Base-by-base conservation (phyloP, 768 basidiomycete genomes). In the Kwoniella dendrophila region DNA sequence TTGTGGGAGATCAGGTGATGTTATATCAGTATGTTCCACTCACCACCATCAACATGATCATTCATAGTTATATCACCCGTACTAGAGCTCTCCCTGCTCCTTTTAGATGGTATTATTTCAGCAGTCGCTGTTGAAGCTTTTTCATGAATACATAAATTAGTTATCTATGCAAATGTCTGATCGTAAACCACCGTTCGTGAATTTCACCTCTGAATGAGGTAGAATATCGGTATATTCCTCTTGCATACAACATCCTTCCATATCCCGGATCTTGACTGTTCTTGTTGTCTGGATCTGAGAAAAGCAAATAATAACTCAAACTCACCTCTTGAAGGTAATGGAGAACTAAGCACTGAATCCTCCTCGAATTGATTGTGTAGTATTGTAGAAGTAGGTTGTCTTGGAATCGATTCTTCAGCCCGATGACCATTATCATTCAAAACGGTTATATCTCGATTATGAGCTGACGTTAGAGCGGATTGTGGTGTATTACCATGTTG, bases 71-170 rank as follows among this genome's bases (percentile, higher is more conserved):
- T 33, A 29, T 36, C 26, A 26, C 20, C 43, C 14, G 41, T 26
- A 44, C 41, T 45, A 18, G 43, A 24, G 18, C 44, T 38, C 24
- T 49, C 24, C 16, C 59, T 60, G 4, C n/a, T 22, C 22, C 45
- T 29, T 36, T 53, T 57, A 12, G 43, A 24, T 3, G 56, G 56
- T 26, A 45, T 30, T 10, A 41, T 24, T 30, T 57, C 56, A 43
- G 36, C 43, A 47, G 41, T 47, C 22, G 43, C 56, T 11, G 56
- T 57, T 16, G 47, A 38, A 22, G 57, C 44, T 48, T n/a, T n/a
- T n/a, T n/a, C n/a, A n/a, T n/a, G n/a, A n/a, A n/a, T n/a, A n/a
- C n/a, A n/a, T n/a, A n/a, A n/a, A n/a, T n/a, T n/a, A n/a, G n/a
- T n/a, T n/a, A n/a, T n/a, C n/a, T n/a, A n/a, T n/a, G n/a, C n/a